Evolutionary conservation across 2,329 filamentous ascomycete genomes (phyloP), one percentile per base, ranked within the genome.

Genomic region (Diplodia corticola): DNA sequence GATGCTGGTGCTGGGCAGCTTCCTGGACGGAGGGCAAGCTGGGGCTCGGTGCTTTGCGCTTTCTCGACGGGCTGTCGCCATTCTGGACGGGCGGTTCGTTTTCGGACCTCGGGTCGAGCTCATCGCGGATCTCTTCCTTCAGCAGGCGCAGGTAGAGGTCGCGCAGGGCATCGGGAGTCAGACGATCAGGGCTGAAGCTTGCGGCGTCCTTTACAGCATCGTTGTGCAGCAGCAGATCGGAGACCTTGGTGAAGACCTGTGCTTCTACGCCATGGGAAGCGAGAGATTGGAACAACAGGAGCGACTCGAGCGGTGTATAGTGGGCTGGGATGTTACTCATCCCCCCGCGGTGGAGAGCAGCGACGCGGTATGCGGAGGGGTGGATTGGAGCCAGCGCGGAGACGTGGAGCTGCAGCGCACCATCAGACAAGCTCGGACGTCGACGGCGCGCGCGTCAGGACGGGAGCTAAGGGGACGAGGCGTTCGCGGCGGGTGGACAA

Each of bases 231-330:
- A 98, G 86, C 67, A 89, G 80, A 70, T 90, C 85, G 67, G 92
- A 93, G 69, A 95, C 91, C 71, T 84, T 84, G 73, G 81, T 80
- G 80, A 96, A 95, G 75, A 86, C 87, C 68, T 83, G 77, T 63
- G 87, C 81, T 70, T 88, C 85, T 70, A 88, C 82, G 74, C 90
- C 90, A 78, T 91, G 84, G 71, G 83, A 82, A 71, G 88, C 85
- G 70, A 96, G 85, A 68, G 89, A 89, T 80, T 94, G 91, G 81
- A 95, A 94, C 74, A 96, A 85, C 71, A 95, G 86, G 69, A 96
- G 85, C 75, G 89, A 91, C 85, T 96, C 93, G 82, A 96, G 90
- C 72, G 89, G 87, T 75, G 92, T 94, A 80, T 95, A 93, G 74
- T 84, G 83, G 75, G 87, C 84, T 78, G 83, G 75, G 77, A 82